Evolutionary conservation across 1,284 basidiomycete genomes (phyloP).

Genomic region (Golubevia sp.): DNA sequence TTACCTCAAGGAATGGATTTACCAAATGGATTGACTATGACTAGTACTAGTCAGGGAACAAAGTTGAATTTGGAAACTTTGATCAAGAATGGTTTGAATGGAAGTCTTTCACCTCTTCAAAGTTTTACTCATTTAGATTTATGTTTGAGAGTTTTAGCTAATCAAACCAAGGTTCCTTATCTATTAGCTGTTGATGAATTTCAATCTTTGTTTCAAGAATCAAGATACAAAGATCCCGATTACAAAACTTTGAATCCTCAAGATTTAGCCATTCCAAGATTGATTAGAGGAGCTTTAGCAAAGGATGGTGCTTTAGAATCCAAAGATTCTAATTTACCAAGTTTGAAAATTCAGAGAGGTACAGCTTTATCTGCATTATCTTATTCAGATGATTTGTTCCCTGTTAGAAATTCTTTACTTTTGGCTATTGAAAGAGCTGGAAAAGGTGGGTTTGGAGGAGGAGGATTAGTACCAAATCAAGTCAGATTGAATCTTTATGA

Average conservation of each 20-base stretch:
- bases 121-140: conserved; percentile 39
- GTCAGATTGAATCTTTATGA: too few relatives aligned
- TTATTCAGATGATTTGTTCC: too few relatives aligned
- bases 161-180: conserved; percentile 37
- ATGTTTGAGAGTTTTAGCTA: conserved; percentile 23
- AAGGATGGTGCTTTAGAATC: not conserved
- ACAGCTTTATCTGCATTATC: too few relatives aligned
- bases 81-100: conserved; percentile 18
- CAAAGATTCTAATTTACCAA: not conserved
- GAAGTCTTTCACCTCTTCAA: conserved; percentile 9
- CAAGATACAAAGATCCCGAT: conserved; percentile 48
- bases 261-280: conserved; percentile 43
- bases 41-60: conserved; percentile 11
- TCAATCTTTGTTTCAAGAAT: conserved; percentile 43
- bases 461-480: too few relatives aligned
- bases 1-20: too few relatives aligned
- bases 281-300: not conserved
- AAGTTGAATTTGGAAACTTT: conserved; percentile 16
- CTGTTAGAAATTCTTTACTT: too few relatives aligned
- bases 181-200: conserved; percentile 49
- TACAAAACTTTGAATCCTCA: conserved; percentile 41
- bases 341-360: not conserved
- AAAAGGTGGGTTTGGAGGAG: too few relatives aligned
- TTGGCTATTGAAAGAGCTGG: too few relatives aligned
- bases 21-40: not conserved